Percentiles rank a stretch among this genome's conserved stretches.
These are phyloP conservation scores for Mrakia gelida DNA, from an alignment of 768 basidiomycete genomes.

Conservation along the genomic window DNA sequence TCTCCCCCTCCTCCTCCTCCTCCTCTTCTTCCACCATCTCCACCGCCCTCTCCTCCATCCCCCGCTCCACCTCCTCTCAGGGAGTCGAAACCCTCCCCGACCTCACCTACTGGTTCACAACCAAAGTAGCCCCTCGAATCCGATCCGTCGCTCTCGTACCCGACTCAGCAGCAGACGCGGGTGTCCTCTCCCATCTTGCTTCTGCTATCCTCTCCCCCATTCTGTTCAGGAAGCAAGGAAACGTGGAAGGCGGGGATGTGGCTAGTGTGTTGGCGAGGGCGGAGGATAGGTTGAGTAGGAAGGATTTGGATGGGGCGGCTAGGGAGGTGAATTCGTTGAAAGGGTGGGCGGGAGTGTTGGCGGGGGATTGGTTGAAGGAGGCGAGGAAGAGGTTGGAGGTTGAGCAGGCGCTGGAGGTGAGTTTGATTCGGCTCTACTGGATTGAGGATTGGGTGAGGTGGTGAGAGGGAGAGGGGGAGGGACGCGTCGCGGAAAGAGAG, in stretches of 20 bases:
- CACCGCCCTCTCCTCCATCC: conserved; percentile 62
- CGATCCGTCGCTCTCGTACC: conserved; percentile 88
- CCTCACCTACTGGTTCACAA: conserved; percentile 84
- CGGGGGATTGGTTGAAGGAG: conserved; percentile 86
- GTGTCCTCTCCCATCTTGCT: conserved; percentile 77
- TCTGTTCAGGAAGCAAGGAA: conserved; percentile 69
- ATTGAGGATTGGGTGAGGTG: conserved; percentile 17
- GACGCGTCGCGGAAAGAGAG: too few species aligned
- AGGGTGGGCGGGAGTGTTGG: conserved; percentile 55
- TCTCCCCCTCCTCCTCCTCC: conserved; percentile 66
- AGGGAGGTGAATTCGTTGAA: conserved; percentile 86
- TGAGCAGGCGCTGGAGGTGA: conserved; percentile 81
- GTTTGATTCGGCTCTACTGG: too few species aligned
- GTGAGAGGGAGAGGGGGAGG: background rate
- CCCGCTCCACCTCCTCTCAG: conserved; percentile 38
- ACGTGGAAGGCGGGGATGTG: conserved; percentile 74
- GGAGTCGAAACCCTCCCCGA: conserved; percentile 81
- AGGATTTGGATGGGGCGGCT: conserved; percentile 81
- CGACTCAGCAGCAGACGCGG: conserved; percentile 68
- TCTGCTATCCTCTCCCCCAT: conserved; percentile 70
- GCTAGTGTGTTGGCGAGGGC: conserved; percentile 81
- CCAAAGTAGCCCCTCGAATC: conserved; percentile 75
- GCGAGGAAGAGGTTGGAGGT: conserved; percentile 84
- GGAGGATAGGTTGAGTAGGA: conserved; percentile 82
- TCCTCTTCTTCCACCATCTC: conserved; percentile 63